These are phyloP conservation scores for Priceomyces castillae DNA, from an alignment of 805 yeast species.

Conservation along the genomic window DNA sequence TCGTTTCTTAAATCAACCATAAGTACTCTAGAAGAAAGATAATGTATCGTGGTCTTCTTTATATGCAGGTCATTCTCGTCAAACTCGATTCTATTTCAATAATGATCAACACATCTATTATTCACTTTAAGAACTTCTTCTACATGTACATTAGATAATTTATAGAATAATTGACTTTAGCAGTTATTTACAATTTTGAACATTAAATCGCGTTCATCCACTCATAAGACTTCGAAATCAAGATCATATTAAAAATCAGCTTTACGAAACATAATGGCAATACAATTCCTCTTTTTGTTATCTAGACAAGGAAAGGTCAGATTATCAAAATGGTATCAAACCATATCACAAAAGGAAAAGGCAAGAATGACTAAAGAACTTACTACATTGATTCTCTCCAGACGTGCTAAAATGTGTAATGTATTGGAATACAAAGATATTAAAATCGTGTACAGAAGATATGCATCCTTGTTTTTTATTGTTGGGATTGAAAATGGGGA, in stretches of 20 bases:
- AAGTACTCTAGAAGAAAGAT: constrained; percentile 30
- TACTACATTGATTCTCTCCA: constrained; percentile 76
- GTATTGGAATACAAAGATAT: constrained; percentile 81
- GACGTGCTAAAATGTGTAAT: constrained; percentile 94
- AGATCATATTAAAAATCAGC: not conserved
- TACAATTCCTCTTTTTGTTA: constrained; percentile 74
- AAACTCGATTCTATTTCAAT: not conserved
- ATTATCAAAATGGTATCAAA: constrained; percentile 87
- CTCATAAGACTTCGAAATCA: not conserved
- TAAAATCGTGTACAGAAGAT: constrained; percentile 86
- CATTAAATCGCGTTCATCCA: not conserved
- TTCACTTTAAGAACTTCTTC: not conserved
- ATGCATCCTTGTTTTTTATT: constrained; percentile 89
- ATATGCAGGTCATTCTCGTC: not conserved
- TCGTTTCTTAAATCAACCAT: constrained; percentile 38
- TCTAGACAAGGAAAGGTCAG: constrained; percentile 96
- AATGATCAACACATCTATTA: not conserved
- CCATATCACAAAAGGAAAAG: constrained; percentile 83
- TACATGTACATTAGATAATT: not conserved
- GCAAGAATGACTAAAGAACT: constrained; percentile 79
- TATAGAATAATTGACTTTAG: not conserved
- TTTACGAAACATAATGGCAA: constrained; percentile 60
- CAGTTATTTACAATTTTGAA: too few species aligned
- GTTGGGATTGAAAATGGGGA: constrained; percentile 81
- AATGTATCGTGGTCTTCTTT: not conserved